Evolutionary conservation across 306 rosid species (phyloP).

Genomic region (Styphnolobium japonicum): DNA sequence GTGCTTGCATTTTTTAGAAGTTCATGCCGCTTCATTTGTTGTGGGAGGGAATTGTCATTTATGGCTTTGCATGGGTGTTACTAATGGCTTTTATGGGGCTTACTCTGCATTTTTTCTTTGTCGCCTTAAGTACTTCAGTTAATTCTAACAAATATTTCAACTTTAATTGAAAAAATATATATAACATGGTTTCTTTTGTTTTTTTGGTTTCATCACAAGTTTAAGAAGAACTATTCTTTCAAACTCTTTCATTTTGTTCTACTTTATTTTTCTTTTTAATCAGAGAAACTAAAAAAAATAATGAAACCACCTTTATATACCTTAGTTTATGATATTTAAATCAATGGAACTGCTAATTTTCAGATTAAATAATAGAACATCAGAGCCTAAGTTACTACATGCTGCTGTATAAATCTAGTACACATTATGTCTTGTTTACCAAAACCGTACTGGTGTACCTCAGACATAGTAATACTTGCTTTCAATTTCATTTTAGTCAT

Average conservation of each 20-base stretch:
- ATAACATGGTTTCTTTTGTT: not conserved
- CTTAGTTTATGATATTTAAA: not conserved
- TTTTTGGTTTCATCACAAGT: not conserved
- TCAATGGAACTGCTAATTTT: constrained; percentile 7
- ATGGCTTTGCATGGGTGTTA: not conserved
- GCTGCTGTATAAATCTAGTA: not conserved
- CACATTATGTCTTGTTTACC: not conserved
- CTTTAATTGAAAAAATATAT: not conserved
- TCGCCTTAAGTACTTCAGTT: not conserved
- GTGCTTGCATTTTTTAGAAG: not conserved
- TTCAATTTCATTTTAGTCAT: not conserved
- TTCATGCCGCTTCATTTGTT: not conserved
- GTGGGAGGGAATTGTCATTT: not conserved
- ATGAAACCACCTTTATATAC: not conserved
- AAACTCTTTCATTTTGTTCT: not conserved
- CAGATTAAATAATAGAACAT: not conserved
- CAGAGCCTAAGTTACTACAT: not conserved
- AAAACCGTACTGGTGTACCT: not conserved
- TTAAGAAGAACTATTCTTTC: not conserved
- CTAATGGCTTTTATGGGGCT: not conserved
- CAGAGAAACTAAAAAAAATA: not conserved
- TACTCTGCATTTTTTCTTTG: not conserved
- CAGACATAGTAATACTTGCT: not conserved
- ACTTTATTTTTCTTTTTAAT: not conserved
- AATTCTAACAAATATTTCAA: not conserved